Evolutionary conservation across 2,329 filamentous ascomycete species (phyloP), one percentile per base, ranked within the genome.

Genomic region (Thelonectria rubi): DNA sequence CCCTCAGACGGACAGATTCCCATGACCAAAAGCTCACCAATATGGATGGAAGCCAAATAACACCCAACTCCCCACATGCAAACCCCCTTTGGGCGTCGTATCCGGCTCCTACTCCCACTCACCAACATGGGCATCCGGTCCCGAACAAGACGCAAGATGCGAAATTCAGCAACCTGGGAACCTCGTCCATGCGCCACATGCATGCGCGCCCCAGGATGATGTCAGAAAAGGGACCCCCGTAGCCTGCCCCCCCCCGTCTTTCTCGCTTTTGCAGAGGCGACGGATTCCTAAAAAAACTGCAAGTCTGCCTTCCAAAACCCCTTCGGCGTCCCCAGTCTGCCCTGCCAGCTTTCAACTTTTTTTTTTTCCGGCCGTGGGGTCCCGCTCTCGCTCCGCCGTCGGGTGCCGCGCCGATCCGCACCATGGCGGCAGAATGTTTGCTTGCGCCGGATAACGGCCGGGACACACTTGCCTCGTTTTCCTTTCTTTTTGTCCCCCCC

Each of bases 341-440:
- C 58, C 58, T 56, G 47, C 58, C 58, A 56, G 47, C 20, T 26
- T 47, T 47, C 30, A 46, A 32, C 10, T 30, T 26, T 55, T 30
- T 10, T n/a, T 26, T 51, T 51, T 43, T 39, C 40, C 34, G 55
- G 50, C 47, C 48, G 65, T 69, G 66, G 68, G n/a, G 50, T 56
- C 57, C 54, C 47, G 10, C 26, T 30, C 48, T 37, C 43, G 24
- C 56, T 57, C 56, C 53, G 51, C 48, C 50, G 21, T 63, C 66
- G 60, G 68, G 56, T 58, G 62, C 47, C 66, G 68, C 53, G 49
- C 64, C 68, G 68, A 61, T 60, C 58, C 48, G 56, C 46, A 50
- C 24, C 39, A 53, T 15, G n/a, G 37, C 49, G 37, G 51, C 47
- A 53, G 20, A 24, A 32, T 14, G 47, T 32, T 21, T 58, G 40